Conservation (phyloP, 495 filamentous ascomycete genomes). For the Penicillium simplicissimum region DNA sequence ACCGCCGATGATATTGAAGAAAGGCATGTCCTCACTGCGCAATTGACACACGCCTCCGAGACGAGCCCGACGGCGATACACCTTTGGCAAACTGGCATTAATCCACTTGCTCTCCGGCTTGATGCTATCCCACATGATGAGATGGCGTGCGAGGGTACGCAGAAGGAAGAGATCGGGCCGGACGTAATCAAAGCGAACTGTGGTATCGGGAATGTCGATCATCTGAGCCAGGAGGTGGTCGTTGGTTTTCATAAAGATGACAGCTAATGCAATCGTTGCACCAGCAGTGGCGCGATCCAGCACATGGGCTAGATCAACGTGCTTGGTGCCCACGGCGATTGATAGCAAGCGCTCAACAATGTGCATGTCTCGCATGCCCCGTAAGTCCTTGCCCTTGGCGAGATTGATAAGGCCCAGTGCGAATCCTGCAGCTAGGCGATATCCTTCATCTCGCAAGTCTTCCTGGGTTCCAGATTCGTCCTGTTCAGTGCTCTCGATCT, state of each 20-base stretch:
- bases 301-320: slow-evolving; percentile 84
- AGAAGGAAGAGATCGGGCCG: slow-evolving; percentile 90
- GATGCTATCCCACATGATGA: slow-evolving; percentile 93
- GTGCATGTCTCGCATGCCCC: slow-evolving; percentile 91
- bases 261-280: slow-evolving; percentile 83
- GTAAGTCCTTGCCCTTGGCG: slow-evolving; percentile 82
- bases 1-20: slow-evolving; percentile 89
- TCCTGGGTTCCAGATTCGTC: slow-evolving; percentile 67
- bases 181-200: slow-evolving; percentile 90
- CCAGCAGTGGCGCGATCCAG: slow-evolving; percentile 90
- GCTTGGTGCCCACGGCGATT: slow-evolving; percentile 81
- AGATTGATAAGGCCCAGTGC: slow-evolving; percentile 94
- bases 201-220: slow-evolving; percentile 87
- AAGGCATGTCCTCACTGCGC: slow-evolving; percentile 78
- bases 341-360: slow-evolving; percentile 83
- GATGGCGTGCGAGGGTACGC: slow-evolving; percentile 82
- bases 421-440: slow-evolving; percentile 90
- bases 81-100: slow-evolving; percentile 64
- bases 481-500: slow-evolving; percentile 81
- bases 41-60: slow-evolving; percentile 57
- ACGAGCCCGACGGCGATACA: slow-evolving; percentile 57
- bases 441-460: slow-evolving; percentile 88
- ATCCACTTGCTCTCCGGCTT: slow-evolving; percentile 72
- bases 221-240: slow-evolving; percentile 86
- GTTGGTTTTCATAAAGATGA: slow-evolving; percentile 97